These are phyloP conservation scores for Phytopythium delawarense DNA, from an alignment of 352 stramenopile genomes.

Conservation along the genomic window DNA sequence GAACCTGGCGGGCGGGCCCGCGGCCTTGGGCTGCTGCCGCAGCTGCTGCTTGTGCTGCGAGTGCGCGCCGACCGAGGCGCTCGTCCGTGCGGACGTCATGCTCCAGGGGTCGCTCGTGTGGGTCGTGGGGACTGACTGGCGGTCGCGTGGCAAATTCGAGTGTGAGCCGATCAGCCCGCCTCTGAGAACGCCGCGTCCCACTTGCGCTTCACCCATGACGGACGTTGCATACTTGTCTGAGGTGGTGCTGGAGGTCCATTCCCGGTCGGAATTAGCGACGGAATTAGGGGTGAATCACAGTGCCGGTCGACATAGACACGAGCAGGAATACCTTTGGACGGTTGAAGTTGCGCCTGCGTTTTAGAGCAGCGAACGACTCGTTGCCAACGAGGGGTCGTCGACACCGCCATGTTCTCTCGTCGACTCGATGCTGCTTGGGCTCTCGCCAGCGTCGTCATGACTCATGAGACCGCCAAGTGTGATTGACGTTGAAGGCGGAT, in stretches of 20 bases:
- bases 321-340: not conserved
- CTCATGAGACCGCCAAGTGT: no score
- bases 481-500: not conserved
- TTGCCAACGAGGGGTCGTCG: not conserved
- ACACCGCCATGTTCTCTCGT: not conserved
- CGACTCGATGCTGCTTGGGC: not conserved
- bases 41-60: conserved; percentile 17
- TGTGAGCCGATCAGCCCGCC: not conserved
- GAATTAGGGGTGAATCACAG: not conserved
- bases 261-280: not conserved
- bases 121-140: no score
- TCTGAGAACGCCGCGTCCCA: not conserved
- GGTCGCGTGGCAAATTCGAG: not conserved
- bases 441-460: no score
- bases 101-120: not conserved
- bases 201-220: not conserved
- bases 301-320: not conserved
- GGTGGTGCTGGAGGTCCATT: not conserved
- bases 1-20: conserved; percentile 8
- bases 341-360: not conserved
- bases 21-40: conserved; percentile 14
- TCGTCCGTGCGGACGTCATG: conserved; percentile 20
- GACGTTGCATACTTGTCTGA: not conserved
- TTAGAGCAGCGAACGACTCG: not conserved
- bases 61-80: conserved; percentile 1